Conservation (phyloP, 2,329 filamentous ascomycete genomes). For the Aspergillus hortae region DNA sequence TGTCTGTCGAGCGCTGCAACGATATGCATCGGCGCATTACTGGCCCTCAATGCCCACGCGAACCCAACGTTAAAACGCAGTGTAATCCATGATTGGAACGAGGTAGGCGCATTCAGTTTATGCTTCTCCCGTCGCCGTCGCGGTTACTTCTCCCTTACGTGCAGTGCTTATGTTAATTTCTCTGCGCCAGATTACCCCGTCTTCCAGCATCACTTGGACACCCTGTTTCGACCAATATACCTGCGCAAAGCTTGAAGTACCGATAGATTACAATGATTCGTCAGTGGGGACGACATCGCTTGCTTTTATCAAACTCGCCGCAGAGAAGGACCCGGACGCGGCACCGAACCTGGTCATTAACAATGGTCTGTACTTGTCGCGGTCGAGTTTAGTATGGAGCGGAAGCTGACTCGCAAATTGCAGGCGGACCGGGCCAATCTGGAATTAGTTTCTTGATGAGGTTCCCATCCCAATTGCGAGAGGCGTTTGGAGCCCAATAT, state of each 20-base stretch:
- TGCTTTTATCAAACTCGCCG: conserved; percentile 17
- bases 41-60: not conserved
- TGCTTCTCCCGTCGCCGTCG: too few relatives aligned
- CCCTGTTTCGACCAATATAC: conserved; percentile 14
- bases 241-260: conserved; percentile 17
- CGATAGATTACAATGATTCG: conserved; percentile 17
- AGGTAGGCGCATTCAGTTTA: not conserved
- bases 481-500: conserved; percentile 7
- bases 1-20: not conserved
- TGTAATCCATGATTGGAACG: not conserved
- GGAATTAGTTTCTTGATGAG: not conserved
- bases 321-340: conserved; percentile 6
- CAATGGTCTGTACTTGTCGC: not conserved
- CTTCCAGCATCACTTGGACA: conserved; percentile 9
- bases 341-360: conserved; percentile 16
- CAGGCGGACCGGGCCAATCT: not conserved
- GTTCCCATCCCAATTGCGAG: not conserved
- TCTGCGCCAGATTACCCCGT: conserved; percentile 7
- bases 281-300: conserved; percentile 12
- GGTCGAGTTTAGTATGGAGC: not conserved
- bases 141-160: not conserved
- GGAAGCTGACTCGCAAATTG: not conserved
- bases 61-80: not conserved
- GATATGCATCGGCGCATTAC: not conserved
- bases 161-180: not conserved